phyloP scores from a whole-genome alignment of 2,329 filamentous ascomycete genomes.

The Aureobasidium sp. region DNA sequence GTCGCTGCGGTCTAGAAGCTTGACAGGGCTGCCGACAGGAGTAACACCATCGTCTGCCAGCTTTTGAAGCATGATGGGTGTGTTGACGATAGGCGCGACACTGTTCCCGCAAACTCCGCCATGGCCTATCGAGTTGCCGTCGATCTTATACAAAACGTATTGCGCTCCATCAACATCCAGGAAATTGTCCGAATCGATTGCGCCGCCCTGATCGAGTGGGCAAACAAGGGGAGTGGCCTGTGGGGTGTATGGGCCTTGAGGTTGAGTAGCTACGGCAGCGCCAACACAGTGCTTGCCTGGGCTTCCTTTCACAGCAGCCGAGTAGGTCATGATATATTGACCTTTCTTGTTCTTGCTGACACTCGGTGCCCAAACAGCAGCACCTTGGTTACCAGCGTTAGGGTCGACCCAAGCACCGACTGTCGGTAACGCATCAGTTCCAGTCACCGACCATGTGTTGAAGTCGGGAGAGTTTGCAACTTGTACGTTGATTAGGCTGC shows the following conservation, averaged over 20 bases:
- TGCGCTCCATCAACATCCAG: conserved; percentile 17
- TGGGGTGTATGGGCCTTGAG: conserved; percentile 21
- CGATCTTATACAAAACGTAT: conserved; percentile 23
- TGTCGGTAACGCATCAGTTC: conserved; percentile 24
- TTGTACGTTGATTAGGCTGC: conserved; percentile 26
- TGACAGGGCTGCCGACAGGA: conserved; percentile 16
- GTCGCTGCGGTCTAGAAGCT: conserved; percentile 18
- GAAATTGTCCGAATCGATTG: conserved; percentile 22
- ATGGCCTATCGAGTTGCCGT: conserved; percentile 21
- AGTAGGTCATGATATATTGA: conserved; percentile 22
- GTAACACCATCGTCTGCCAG: conserved; percentile 20
- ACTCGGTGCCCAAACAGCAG: conserved; percentile 29
- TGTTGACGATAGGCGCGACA: conserved; percentile 14
- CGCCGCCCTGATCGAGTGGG: conserved; percentile 20
- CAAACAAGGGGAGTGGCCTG: conserved; percentile 20
- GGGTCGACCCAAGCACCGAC: conserved; percentile 23
- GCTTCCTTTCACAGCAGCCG: conserved; percentile 19
- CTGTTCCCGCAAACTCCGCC: conserved; percentile 20
- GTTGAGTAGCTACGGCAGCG: conserved; percentile 17
- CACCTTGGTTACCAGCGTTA: conserved; percentile 16
- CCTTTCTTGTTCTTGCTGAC: conserved; percentile 21
- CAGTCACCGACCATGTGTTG: conserved; percentile 21
- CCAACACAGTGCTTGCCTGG: conserved; percentile 21
- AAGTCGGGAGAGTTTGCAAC: conserved; percentile 29
- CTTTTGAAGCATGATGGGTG: conserved; percentile 22